phyloP scores from a whole-genome alignment of 345 rosid species.

The Hevea brasiliensis region DNA sequence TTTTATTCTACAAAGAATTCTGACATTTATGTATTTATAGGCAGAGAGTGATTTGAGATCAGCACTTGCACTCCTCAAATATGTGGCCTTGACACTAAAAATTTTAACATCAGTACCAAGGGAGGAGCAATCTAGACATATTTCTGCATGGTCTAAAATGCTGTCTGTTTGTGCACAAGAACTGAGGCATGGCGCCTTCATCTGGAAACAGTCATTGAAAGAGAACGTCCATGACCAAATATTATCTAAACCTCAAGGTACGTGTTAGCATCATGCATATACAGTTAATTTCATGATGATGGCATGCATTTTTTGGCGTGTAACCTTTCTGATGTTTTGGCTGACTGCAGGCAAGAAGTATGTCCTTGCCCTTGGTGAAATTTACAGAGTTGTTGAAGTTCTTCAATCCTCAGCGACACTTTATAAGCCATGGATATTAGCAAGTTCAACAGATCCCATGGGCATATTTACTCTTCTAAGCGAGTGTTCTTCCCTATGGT shows the following conservation, averaged over 20 bases:
- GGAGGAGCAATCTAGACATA: constrained; percentile 54
- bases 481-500: constrained; percentile 66
- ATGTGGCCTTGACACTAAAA: constrained; percentile 45
- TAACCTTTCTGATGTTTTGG: neutral
- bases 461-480: constrained; percentile 43
- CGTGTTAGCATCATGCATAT: constrained; percentile 2
- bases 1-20: constrained; percentile 7
- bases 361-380: constrained; percentile 71
- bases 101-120: constrained; percentile 56
- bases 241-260: constrained; percentile 63
- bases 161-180: constrained; percentile 64
- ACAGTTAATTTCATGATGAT: neutral
- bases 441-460: constrained; percentile 37
- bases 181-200: constrained; percentile 68
- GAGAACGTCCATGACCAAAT: constrained; percentile 48
- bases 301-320: neutral
- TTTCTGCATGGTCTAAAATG: constrained; percentile 63
- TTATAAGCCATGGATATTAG: constrained; percentile 74
- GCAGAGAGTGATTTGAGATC: constrained; percentile 57
- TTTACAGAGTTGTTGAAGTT: constrained; percentile 71
- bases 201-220: constrained; percentile 65
- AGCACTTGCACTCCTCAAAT: constrained; percentile 60
- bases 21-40: constrained; percentile 41
- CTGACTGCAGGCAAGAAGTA: constrained; percentile 56
- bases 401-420: constrained; percentile 56